Evolutionary conservation across 129 eudicot species (phyloP).

Genomic region (Gnaphalium uliginosum): DNA sequence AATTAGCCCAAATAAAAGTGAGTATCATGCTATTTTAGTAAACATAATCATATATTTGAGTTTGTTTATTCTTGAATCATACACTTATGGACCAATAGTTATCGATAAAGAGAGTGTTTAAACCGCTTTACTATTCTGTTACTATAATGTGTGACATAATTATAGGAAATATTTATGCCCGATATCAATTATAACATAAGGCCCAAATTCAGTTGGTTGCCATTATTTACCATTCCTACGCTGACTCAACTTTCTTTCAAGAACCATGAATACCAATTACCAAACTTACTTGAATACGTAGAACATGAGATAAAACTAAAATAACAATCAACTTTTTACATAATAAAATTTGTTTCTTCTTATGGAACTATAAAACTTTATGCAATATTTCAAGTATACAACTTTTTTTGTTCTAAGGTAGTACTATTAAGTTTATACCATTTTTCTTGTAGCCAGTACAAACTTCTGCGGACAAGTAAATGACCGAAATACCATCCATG

Average conservation of each 20-base stretch:
- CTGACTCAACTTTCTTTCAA: not conserved
- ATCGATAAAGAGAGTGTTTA: not conserved
- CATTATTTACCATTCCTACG: not conserved
- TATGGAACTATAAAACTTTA: not conserved
- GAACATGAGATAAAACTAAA: not conserved
- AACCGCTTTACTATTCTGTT: not conserved
- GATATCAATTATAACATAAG: not conserved
- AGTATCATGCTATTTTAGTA: not conserved
- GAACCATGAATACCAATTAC: not conserved
- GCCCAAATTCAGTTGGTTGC: not conserved
- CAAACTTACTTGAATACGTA: not conserved
- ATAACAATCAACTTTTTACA: not conserved
- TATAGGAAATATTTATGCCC: not conserved
- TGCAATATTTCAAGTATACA: not conserved
- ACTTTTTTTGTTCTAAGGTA: constrained; percentile 6
- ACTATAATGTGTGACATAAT: too few relatives aligned
- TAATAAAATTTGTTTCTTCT: not conserved
- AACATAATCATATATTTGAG: not conserved
- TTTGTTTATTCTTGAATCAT: not conserved
- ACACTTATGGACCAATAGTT: not conserved
- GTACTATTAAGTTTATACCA: not conserved
- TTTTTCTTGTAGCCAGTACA: not conserved
- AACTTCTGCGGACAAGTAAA: not conserved
- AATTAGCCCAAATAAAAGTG: not conserved
- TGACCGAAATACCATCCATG: constrained; percentile 1